Conservation (phyloP, 2,329 filamentous ascomycete genomes). For the Allantophomopsis cytisporea region DNA sequence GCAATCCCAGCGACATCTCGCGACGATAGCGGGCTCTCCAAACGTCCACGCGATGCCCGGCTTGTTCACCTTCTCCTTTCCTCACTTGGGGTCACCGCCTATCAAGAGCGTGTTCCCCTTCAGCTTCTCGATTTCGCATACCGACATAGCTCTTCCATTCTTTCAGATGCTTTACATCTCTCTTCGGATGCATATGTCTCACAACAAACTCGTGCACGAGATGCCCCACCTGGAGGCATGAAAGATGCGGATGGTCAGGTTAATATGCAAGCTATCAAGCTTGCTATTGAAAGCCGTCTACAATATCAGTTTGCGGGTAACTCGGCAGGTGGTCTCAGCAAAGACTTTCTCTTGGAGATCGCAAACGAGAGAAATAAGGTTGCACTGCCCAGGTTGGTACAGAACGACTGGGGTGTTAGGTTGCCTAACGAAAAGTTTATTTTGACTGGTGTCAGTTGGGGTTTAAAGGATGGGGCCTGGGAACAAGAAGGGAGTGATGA, state of each 20-base stretch:
- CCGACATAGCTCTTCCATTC: slow-evolving; percentile 60
- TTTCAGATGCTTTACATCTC: slow-evolving; percentile 58
- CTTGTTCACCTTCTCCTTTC: slow-evolving; percentile 70
- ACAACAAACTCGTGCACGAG: slow-evolving; percentile 17
- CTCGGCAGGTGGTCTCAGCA: slow-evolving; percentile 37
- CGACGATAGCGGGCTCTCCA: slow-evolving; percentile 19
- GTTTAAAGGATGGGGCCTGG: slow-evolving; percentile 41
- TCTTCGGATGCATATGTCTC: slow-evolving; percentile 52
- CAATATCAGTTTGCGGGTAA: slow-evolving; percentile 54
- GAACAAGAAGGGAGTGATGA: slow-evolving; percentile 29
- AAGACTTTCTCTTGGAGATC: slow-evolving; percentile 68
- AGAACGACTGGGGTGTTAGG: slow-evolving; percentile 54
- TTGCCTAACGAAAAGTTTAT: slow-evolving; percentile 57
- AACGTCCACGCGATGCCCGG: slow-evolving; percentile 63
- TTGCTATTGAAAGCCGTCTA: slow-evolving; percentile 58
- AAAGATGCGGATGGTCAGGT: slow-evolving; percentile 27
- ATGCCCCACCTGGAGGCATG: slow-evolving; percentile 16
- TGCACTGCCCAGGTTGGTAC: slow-evolving; percentile 45
- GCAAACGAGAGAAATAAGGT: slow-evolving; percentile 58
- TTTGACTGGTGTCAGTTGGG: slow-evolving; percentile 52
- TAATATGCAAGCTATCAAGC: slow-evolving; percentile 50
- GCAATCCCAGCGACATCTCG: slow-evolving; percentile 16
- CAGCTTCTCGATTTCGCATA: slow-evolving; percentile 80
- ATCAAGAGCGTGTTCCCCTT: slow-evolving; percentile 71
- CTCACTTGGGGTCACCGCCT: slow-evolving; percentile 64